A percentile compares a stretch with the other conserved stretches of the same genome.
Conservation (phyloP, 345 rosid species). For the Boechera divaricarpa region DNA sequence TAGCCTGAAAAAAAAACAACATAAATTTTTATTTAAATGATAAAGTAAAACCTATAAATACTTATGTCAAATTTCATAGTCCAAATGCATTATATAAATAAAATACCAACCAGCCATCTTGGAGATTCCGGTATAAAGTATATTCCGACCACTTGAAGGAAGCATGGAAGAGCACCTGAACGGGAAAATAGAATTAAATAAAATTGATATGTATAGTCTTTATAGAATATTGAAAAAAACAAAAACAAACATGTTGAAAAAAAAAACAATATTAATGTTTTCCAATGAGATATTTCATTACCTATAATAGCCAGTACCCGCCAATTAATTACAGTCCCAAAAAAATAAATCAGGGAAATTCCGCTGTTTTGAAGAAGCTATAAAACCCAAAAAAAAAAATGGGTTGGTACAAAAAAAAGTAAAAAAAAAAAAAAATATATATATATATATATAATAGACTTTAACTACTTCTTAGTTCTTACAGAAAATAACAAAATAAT, state of each 20-base stretch:
- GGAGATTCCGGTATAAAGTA: constrained; percentile 65
- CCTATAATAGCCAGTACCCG: constrained; percentile 45
- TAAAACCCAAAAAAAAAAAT: background rate
- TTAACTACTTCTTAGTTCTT: background rate
- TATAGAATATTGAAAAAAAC: constrained; percentile 43
- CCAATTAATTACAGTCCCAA: constrained; percentile 47
- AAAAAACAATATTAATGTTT: background rate
- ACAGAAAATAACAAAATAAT: background rate
- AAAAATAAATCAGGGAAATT: constrained; percentile 39
- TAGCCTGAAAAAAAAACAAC: constrained; percentile 44
- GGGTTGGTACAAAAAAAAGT: background rate
- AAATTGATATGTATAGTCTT: constrained; percentile 7
- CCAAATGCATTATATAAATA: background rate
- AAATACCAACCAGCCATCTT: constrained; percentile 53
- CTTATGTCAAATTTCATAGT: background rate
- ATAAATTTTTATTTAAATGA: background rate
- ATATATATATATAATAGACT: background rate
- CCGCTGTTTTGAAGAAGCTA: constrained; percentile 44
- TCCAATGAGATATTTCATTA: constrained; percentile 6
- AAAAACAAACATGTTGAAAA: constrained; percentile 4
- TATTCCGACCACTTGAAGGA: constrained; percentile 47
- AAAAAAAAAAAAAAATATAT: background rate
- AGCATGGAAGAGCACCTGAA: constrained; percentile 46
- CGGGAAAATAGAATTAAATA: background rate
- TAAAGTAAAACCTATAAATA: background rate